Conservation (phyloP, 139 green algal genomes). For the Ettlia oleoabundans region DNA sequence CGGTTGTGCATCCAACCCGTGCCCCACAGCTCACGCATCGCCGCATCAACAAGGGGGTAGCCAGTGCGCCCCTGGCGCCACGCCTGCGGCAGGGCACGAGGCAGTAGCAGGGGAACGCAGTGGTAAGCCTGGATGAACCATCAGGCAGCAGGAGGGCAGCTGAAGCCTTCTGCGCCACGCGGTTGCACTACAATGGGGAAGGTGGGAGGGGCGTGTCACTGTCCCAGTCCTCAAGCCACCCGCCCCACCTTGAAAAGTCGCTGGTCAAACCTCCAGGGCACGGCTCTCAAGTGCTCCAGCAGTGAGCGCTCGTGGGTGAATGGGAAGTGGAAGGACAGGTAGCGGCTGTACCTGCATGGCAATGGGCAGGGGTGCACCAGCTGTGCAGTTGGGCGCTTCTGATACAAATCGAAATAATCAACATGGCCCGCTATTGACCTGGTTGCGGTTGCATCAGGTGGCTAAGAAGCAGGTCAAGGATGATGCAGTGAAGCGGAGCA, state of each 20-base stretch:
- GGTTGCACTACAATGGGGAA: too few relatives aligned
- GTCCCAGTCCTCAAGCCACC: not conserved
- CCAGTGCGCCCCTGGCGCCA: constrained; percentile 63
- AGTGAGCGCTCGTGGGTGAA: constrained; percentile 94
- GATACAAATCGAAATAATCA: too few relatives aligned
- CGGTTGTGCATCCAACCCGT: constrained; percentile 73
- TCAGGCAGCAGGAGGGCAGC: too few relatives aligned
- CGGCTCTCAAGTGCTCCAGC: constrained; percentile 86
- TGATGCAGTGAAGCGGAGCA: too few relatives aligned
- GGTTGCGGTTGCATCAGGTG: too few relatives aligned
- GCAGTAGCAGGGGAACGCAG: not conserved
- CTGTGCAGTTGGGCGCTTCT: not conserved
- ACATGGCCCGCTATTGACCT: too few relatives aligned
- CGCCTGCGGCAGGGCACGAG: constrained; percentile 72
- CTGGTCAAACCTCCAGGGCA: constrained; percentile 89
- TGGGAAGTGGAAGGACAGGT: constrained; percentile 96
- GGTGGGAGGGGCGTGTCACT: not conserved
- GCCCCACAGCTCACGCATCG: constrained; percentile 74
- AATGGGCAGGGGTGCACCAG: too few relatives aligned
- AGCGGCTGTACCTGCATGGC: constrained; percentile 77
- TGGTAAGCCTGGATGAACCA: not conserved
- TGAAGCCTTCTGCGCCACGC: too few relatives aligned
- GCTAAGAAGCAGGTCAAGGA: too few relatives aligned
- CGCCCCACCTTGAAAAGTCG: constrained; percentile 77
- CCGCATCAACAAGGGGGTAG: constrained; percentile 70